These are phyloP conservation scores for Tardiomyces depauwii DNA, from an alignment of 1,139 yeast species.

Conservation along the genomic window DNA sequence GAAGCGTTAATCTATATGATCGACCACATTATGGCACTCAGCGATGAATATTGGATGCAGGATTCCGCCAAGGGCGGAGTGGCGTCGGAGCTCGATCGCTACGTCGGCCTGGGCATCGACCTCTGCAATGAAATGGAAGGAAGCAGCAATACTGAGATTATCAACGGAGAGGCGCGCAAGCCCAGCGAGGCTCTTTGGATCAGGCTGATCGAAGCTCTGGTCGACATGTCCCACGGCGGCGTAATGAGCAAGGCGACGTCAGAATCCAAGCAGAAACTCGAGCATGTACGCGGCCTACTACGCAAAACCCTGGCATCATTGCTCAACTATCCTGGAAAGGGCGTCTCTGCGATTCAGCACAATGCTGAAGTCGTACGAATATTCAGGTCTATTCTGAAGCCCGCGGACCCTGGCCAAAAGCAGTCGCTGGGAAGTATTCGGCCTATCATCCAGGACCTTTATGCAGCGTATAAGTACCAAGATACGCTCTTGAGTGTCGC, in stretches of 20 bases:
- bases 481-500: conserved; percentile 44
- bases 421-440: conserved; percentile 44
- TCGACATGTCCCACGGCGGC: conserved; percentile 12
- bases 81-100: conserved; percentile 11
- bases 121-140: conserved; percentile 13
- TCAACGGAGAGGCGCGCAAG: too few species aligned
- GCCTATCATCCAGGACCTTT: conserved; percentile 49
- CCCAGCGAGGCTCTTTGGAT: conserved; percentile 19
- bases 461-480: conserved; percentile 55
- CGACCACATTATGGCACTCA: conserved; percentile 16
- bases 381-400: conserved; percentile 38
- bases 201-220: conserved; percentile 18
- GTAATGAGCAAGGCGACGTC: neutral
- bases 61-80: conserved; percentile 1
- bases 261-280: conserved; percentile 16
- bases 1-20: conserved; percentile 26
- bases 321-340: conserved; percentile 8
- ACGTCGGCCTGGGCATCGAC: conserved; percentile 17
- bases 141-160: conserved; percentile 1
- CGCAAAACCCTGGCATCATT: conserved; percentile 18
- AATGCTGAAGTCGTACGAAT: conserved; percentile 35
- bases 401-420: conserved; percentile 25
- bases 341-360: conserved; percentile 7
- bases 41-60: conserved; percentile 2
- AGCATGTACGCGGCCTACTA: conserved; percentile 20